These are phyloP conservation scores for Boehmeria nivea DNA, from an alignment of 306 rosid species.

Conservation along the genomic window DNA sequence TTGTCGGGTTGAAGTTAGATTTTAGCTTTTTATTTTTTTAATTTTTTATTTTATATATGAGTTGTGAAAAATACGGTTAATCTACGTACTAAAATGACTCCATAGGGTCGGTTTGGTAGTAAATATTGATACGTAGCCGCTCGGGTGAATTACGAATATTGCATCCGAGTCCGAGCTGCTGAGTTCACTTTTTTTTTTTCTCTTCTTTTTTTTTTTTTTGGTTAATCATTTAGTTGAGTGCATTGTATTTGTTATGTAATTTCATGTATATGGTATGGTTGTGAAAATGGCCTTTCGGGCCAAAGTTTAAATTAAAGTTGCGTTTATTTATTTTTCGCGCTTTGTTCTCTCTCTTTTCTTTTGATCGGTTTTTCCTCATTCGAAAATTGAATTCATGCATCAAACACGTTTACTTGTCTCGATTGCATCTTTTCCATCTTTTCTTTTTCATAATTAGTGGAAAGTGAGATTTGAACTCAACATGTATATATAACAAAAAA, in stretches of 20 bases:
- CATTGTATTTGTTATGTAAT: background rate
- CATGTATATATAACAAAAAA: no score
- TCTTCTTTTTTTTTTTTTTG: background rate
- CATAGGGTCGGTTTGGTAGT: background rate
- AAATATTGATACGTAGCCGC: conserved; percentile 5
- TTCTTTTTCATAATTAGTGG: no score
- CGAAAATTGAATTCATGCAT: no score
- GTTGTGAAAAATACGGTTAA: no score
- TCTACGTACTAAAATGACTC: conserved; percentile 2
- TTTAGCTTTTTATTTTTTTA: background rate
- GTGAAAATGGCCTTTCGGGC: background rate
- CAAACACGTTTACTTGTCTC: no score
- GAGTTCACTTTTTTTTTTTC: conserved; percentile 8
- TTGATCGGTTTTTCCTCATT: no score
- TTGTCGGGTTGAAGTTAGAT: background rate
- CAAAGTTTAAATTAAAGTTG: conserved; percentile 1
- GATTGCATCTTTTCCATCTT: no score
- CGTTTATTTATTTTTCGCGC: background rate
- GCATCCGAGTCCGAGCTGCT: conserved; percentile 16
- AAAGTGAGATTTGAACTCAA: no score
- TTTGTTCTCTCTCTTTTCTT: background rate
- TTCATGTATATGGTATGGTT: conserved; percentile 8
- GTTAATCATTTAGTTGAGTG: conserved; percentile 2
- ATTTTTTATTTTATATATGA: background rate
- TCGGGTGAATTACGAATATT: background rate